A percentile compares a stretch with the other conserved stretches of the same genome.
Evolutionary conservation across 2,329 filamentous ascomycete genomes (phyloP).

Genomic region (Beauveria sp.): DNA sequence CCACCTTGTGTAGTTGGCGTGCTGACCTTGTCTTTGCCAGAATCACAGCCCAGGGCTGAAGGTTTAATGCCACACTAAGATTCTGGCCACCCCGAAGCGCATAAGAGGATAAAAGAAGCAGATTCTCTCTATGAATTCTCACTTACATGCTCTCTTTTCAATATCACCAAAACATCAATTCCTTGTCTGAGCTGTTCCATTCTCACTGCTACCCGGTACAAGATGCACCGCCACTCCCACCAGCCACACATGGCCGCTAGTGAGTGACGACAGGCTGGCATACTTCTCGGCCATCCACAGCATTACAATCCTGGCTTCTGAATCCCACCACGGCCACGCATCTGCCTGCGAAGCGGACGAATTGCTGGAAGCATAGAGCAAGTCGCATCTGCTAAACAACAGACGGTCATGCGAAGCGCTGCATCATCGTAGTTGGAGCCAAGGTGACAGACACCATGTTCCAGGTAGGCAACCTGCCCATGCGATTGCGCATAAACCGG

Average conservation of each 20-base stretch:
- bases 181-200: too few relatives aligned
- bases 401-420: slow-evolving; percentile 1
- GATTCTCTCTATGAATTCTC: too few relatives aligned
- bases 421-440: neutral
- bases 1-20: too few relatives aligned
- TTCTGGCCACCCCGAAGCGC: too few relatives aligned
- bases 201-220: neutral
- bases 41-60: too few relatives aligned
- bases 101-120: neutral
- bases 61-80: too few relatives aligned
- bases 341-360: neutral
- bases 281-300: neutral
- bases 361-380: neutral
- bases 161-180: neutral
- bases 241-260: slow-evolving; percentile 4
- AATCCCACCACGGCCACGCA: neutral
- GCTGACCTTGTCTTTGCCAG: too few relatives aligned
- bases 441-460: slow-evolving; percentile 9
- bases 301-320: neutral
- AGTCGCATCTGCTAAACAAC: too few relatives aligned
- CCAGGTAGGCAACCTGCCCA: neutral
- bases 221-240: slow-evolving; percentile 1
- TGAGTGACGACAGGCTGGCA: neutral
- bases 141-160: neutral
- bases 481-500: neutral